Evolutionary conservation across 345 rosid genomes (phyloP).

Genomic region (Murraya paniculata): DNA sequence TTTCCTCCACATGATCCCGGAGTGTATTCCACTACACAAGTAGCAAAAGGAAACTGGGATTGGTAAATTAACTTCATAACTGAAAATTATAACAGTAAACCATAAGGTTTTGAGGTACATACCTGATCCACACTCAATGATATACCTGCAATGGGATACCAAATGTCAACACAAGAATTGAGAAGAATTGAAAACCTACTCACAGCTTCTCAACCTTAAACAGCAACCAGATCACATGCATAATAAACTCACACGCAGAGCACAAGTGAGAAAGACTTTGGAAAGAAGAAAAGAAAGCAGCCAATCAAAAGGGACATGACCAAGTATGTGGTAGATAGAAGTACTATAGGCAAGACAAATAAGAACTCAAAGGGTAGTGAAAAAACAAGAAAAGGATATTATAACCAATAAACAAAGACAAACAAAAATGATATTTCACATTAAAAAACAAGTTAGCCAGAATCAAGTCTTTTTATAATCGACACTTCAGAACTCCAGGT

Average conservation of each 20-base stretch:
- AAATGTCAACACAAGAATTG: not conserved
- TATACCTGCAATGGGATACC: conserved; percentile 50
- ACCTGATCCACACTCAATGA: conserved; percentile 87
- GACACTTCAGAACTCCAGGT: not conserved
- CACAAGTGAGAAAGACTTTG: not conserved
- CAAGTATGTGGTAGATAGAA: not conserved
- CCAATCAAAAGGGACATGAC: not conserved
- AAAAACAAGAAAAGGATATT: not conserved
- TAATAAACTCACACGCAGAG: not conserved
- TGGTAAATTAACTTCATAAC: not conserved
- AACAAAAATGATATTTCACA: not conserved
- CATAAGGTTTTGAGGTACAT: conserved; percentile 1
- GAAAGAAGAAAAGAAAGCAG: not conserved
- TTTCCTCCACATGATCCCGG: conserved; percentile 50
- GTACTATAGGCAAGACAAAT: not conserved
- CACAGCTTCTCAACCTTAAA: not conserved
- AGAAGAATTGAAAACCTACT: not conserved
- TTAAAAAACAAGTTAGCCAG: not conserved
- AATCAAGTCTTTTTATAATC: not conserved
- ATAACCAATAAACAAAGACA: not conserved
- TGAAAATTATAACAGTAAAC: not conserved
- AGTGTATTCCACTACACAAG: conserved; percentile 65
- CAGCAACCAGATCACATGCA: not conserved
- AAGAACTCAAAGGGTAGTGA: not conserved
- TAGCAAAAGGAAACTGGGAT: not conserved